A percentile compares a stretch with the other conserved stretches of the same genome.
These are phyloP conservation scores for Mycena galericulata DNA, from an alignment of 768 basidiomycete species.

Conservation along the genomic window DNA sequence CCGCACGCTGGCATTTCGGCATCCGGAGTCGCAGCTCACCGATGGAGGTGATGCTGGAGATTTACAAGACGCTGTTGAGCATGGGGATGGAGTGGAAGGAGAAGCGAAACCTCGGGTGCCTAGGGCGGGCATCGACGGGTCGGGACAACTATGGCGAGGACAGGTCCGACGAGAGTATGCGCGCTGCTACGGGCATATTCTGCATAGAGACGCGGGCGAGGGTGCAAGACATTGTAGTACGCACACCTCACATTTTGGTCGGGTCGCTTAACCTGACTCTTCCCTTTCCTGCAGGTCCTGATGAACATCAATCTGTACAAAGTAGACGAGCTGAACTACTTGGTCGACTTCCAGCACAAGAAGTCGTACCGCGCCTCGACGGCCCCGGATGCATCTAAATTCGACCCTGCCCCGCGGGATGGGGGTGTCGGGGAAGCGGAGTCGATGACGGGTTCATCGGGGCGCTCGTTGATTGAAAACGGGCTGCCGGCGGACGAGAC, in stretches of 20 bases:
- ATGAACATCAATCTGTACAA: conserved; percentile 99
- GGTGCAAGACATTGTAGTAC: conserved; percentile 91
- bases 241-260: conserved; percentile 42
- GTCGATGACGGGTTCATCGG: conserved; percentile 44
- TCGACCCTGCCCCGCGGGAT: conserved; percentile 72
- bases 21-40: conserved; percentile 94
- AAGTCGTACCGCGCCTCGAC: conserved; percentile 87
- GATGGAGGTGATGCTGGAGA: conserved; percentile 99
- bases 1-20: conserved; percentile 91
- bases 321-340: conserved; percentile 95
- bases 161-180: conserved; percentile 77
- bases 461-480: conserved; percentile 67
- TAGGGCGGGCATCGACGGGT: conserved; percentile 59
- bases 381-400: conserved; percentile 75
- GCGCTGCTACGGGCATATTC: conserved; percentile 83
- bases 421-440: conserved; percentile 63
- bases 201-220: conserved; percentile 94
- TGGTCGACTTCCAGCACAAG: conserved; percentile 98
- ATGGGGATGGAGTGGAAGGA: conserved; percentile 98
- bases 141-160: conserved; percentile 60
- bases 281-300: conserved; percentile 67
- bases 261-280: conserved; percentile 6
- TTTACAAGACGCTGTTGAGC: conserved; percentile 90
- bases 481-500: conserved; percentile 65
- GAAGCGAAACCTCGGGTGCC: conserved; percentile 82